These are phyloP conservation scores for Curvularia hawaiiensis DNA, from an alignment of 2,329 filamentous ascomycete species.

Conservation along the genomic window DNA sequence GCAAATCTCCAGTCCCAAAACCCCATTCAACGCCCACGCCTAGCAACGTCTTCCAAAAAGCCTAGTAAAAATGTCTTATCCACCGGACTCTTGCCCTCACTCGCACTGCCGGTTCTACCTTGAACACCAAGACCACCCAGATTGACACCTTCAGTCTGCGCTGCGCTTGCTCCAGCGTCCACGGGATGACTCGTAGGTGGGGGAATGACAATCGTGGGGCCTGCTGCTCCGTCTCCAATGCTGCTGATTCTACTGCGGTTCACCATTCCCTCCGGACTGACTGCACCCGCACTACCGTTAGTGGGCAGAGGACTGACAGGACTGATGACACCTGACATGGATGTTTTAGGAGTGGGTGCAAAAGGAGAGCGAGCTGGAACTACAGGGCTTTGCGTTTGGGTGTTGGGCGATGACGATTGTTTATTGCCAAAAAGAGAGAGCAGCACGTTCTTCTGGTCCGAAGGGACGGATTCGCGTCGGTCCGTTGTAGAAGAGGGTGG, in stretches of 20 bases:
- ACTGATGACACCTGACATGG: constrained; percentile 45
- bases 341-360: constrained; percentile 37
- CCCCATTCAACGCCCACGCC: constrained; percentile 30
- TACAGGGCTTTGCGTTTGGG: constrained; percentile 24
- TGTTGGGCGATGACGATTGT: constrained; percentile 18
- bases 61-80: constrained; percentile 78
- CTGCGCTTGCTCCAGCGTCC: constrained; percentile 2
- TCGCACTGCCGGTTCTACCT: constrained; percentile 12
- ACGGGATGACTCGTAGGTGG: constrained; percentile 22
- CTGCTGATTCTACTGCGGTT: constrained; percentile 43
- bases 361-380: constrained; percentile 27
- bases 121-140: constrained; percentile 6
- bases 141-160: constrained; percentile 4
- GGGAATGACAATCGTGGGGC: constrained; percentile 27
- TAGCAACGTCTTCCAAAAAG: constrained; percentile 66
- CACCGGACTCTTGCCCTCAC: constrained; percentile 55
- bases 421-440: constrained; percentile 45
- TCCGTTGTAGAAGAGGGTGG: constrained; percentile 23
- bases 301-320: constrained; percentile 45
- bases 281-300: constrained; percentile 27
- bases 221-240: constrained; percentile 33
- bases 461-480: constrained; percentile 33
- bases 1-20: not conserved
- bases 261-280: constrained; percentile 36
- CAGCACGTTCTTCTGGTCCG: constrained; percentile 43